phyloP scores from a whole-genome alignment of 495 filamentous ascomycete species.

The Penicillium cosmopolitanum region DNA sequence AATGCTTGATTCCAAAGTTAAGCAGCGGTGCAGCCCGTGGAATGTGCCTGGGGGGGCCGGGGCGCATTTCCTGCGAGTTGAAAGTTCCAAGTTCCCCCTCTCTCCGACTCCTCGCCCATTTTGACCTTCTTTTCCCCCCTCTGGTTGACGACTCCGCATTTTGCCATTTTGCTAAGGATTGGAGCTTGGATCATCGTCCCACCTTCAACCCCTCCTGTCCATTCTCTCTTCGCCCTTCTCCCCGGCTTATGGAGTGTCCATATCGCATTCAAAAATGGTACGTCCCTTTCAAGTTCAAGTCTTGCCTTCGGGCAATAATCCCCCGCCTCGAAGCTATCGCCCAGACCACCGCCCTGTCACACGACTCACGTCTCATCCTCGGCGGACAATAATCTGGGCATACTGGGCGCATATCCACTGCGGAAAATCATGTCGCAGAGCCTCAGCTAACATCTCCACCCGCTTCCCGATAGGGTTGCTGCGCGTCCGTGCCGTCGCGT shows the following conservation, averaged over 20 bases:
- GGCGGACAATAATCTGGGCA: background rate
- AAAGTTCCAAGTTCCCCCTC: too few species aligned
- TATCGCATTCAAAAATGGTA: conserved; percentile 37
- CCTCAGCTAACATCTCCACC: conserved; percentile 10
- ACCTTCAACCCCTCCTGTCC: background rate
- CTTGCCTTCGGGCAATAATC: background rate
- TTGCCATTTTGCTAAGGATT: background rate
- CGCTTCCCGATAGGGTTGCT: conserved; percentile 39
- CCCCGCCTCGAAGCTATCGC: background rate
- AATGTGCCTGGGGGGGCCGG: too few species aligned
- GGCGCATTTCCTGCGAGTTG: too few species aligned
- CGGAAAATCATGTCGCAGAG: background rate
- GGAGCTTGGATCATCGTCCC: background rate
- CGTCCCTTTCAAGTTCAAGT: conserved; percentile 11
- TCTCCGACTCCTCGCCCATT: too few species aligned
- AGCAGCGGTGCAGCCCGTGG: background rate
- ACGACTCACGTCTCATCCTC: background rate
- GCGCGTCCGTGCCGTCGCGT: conserved; percentile 43
- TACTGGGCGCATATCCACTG: background rate
- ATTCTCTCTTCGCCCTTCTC: conserved; percentile 1
- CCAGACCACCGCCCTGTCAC: conserved; percentile 6
- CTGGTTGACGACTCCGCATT: background rate
- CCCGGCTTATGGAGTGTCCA: conserved; percentile 23
- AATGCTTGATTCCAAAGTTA: conserved; percentile 7
- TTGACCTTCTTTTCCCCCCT: too few species aligned